Conservation (phyloP, 345 rosid species). For the Populus alba region DNA sequence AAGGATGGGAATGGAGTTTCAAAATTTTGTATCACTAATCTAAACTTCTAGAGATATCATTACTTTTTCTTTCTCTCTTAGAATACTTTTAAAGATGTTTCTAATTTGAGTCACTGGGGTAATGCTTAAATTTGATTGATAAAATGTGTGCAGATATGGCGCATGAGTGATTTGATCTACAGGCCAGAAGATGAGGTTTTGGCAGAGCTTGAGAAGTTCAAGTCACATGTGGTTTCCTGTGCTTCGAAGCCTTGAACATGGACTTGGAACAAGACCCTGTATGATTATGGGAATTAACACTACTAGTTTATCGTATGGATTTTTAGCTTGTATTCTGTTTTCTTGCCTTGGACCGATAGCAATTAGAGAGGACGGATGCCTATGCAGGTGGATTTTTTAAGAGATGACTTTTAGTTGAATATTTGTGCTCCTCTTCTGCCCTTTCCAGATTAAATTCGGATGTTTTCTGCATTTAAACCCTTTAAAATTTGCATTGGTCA, state of each 20-base stretch:
- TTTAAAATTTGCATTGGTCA: background rate
- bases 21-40: background rate
- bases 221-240: constrained; percentile 63
- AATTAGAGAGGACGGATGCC: background rate
- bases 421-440: background rate
- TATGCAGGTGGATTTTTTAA: background rate
- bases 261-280: background rate
- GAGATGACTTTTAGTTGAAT: background rate
- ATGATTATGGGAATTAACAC: background rate
- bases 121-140: background rate
- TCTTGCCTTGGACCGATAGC: background rate
- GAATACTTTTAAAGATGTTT: background rate
- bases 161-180: constrained; percentile 82
- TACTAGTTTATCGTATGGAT: background rate
- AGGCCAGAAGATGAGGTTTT: constrained; percentile 89
- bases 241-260: constrained; percentile 55
- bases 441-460: background rate
- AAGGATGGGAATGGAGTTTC: background rate
- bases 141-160: constrained; percentile 66
- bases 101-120: background rate
- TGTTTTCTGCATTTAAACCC: background rate
- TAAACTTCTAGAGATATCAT: too few relatives aligned
- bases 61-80: too few relatives aligned
- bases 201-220: constrained; percentile 82
- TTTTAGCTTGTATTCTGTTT: background rate